phyloP scores from a whole-genome alignment of 1,139 yeast species.

The Suhomyces ambrosiae region DNA sequence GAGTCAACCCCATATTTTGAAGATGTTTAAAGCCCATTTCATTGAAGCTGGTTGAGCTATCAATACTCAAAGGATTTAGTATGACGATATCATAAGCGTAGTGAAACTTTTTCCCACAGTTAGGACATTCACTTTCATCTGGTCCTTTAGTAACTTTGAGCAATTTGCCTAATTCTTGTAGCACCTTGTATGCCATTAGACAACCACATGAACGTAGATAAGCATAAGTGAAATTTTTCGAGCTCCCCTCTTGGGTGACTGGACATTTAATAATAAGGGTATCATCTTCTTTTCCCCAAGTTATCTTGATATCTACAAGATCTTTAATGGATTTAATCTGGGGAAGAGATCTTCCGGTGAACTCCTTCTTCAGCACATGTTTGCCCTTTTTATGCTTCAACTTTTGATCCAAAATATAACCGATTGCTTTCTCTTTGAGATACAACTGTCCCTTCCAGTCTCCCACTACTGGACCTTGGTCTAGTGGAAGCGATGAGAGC shows the following conservation, averaged over 20 bases:
- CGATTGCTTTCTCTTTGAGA: slow-evolving; percentile 67
- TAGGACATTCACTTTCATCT: slow-evolving; percentile 31
- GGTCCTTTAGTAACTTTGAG: slow-evolving; percentile 8
- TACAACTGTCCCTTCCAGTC: slow-evolving; percentile 74
- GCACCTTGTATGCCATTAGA: slow-evolving; percentile 30
- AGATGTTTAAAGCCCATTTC: slow-evolving; percentile 34
- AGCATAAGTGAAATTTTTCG: slow-evolving; percentile 21
- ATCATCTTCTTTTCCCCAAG: slow-evolving; percentile 22
- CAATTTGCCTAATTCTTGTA: slow-evolving; percentile 19
- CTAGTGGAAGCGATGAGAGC: slow-evolving; percentile 31
- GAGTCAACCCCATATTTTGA: slow-evolving; percentile 16
- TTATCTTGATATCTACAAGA: slow-evolving; percentile 29
- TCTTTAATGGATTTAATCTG: slow-evolving; percentile 25
- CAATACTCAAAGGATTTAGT: slow-evolving; percentile 25
- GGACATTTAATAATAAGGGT: slow-evolving; percentile 44
- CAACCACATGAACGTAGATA: slow-evolving; percentile 48
- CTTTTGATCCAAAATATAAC: slow-evolving; percentile 48
- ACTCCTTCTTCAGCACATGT: slow-evolving; percentile 1
- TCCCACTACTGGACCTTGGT: slow-evolving; percentile 48
- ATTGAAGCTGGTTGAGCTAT: slow-evolving; percentile 31
- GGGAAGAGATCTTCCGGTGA: too few relatives aligned
- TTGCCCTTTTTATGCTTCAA: slow-evolving; percentile 22
- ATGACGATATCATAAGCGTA: slow-evolving; percentile 36
- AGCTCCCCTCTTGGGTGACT: slow-evolving; percentile 13
- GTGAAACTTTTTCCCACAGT: slow-evolving; percentile 29